Base-by-base conservation (phyloP, 2,329 filamentous ascomycete species). In the Diaporthe citriasiana region DNA sequence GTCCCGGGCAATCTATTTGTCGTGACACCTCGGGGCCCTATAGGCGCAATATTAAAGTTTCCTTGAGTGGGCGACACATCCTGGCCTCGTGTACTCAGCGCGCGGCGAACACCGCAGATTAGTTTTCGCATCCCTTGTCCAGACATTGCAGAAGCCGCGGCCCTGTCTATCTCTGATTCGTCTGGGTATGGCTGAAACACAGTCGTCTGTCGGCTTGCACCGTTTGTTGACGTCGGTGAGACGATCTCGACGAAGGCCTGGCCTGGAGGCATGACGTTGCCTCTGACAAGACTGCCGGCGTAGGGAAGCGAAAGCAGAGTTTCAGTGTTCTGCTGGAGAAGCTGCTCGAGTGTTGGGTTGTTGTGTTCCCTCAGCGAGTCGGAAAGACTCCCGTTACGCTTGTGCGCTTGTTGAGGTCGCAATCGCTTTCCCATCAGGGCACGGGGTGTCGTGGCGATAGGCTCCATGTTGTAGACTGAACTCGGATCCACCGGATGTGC, bases 301-400 rank as follows among this genome's bases (percentile, higher is more conserved):
- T 94, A 93, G 17, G 93, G 91, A 30, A 92, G 85, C 13, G 91
- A 87, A 76, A 92, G 87, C 19, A 91, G 82, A 22, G 92, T 83
- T 73, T 92, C 90, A 4, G 87, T 84, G 30, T 89, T 89, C 76
- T 88, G 89, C 76, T 86, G 86, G 2, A 87, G 80, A 5, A 86
- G 56, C 40, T 66, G 80, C 74, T 86, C 88, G 59, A 90, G 88
- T 4, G 85, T 82, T 17, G 82, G 74, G 8, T 83, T 82, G 30
- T 82, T 90, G 83, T 85, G 92, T 82, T 97, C 94, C 77, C 95
- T 88, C 69, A 96, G 82, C 1, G 95, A 96, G 83, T 98, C 94
- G 0, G 93, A 94, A 78, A 97, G 93, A 81, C 95, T 98, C 66
- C 93, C 95, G 80, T 94, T 97, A 30, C 95, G 92, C 82, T 95